phyloP scores from a whole-genome alignment of 805 yeast species.

The Hanseniaspora clermontiae region DNA sequence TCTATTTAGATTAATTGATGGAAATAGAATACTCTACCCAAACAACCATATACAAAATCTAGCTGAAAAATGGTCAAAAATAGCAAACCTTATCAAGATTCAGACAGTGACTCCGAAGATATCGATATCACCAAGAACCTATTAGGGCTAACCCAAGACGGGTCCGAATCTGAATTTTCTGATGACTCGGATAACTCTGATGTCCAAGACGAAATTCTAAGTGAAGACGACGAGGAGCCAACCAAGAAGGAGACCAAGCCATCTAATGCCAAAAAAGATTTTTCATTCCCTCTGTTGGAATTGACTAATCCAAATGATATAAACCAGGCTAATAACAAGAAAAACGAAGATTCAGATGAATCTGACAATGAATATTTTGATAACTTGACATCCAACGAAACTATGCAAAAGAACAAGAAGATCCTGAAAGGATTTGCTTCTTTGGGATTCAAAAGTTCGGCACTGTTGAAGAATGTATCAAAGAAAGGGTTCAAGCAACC shows the following conservation, averaged over 20 bases:
- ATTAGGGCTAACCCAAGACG: constrained; percentile 34
- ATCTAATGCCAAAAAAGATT: constrained; percentile 12
- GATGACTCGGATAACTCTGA: constrained; percentile 20
- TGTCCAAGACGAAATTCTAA: constrained; percentile 22
- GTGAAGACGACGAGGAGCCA: constrained; percentile 36
- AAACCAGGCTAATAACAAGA: constrained; percentile 34
- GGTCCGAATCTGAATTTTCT: constrained; percentile 29
- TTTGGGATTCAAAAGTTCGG: constrained; percentile 64
- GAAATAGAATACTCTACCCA: not conserved
- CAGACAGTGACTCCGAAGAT: constrained; percentile 34
- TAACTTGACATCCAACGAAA: constrained; percentile 19
- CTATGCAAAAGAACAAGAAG: constrained; percentile 37
- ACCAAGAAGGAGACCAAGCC: constrained; percentile 16
- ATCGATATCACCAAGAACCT: constrained; percentile 53
- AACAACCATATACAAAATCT: not conserved
- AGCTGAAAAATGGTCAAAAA: not conserved
- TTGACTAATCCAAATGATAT: constrained; percentile 26
- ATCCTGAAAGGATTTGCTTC: constrained; percentile 76
- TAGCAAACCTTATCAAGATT: not conserved
- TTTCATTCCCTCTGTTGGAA: constrained; percentile 39
- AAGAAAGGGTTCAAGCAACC: constrained; percentile 89
- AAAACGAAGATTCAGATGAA: constrained; percentile 33
- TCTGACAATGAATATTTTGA: constrained; percentile 36
- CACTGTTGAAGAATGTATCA: constrained; percentile 52
- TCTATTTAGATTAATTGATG: not conserved